Conservation (phyloP, 306 rosid genomes). For the Vigna reflexopilosa region DNA sequence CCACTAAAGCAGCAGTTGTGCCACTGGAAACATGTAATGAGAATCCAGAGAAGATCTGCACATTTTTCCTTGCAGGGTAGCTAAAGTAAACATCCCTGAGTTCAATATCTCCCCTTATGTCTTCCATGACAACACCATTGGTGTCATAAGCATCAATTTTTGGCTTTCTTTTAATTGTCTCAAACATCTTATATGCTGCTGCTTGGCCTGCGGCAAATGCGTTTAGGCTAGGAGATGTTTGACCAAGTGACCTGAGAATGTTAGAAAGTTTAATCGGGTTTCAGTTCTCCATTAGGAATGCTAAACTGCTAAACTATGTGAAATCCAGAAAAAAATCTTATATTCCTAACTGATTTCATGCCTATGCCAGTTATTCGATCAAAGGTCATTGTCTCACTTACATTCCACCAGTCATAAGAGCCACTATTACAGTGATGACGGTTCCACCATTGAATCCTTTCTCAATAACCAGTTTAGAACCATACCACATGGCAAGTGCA, state of each 20-base stretch:
- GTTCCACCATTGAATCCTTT: slow-evolving; percentile 78
- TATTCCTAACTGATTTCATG: neutral
- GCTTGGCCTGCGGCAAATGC: slow-evolving; percentile 92
- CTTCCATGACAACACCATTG: slow-evolving; percentile 63
- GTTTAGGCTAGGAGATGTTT: slow-evolving; percentile 75
- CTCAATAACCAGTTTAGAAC: slow-evolving; percentile 72
- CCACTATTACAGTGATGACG: slow-evolving; percentile 66
- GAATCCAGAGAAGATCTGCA: slow-evolving; percentile 80
- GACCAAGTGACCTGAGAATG: slow-evolving; percentile 72
- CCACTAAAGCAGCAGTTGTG: slow-evolving; percentile 81
- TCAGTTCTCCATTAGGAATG: neutral
- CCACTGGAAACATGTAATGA: slow-evolving; percentile 73
- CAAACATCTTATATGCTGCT: slow-evolving; percentile 90
- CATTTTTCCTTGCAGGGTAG: slow-evolving; percentile 86
- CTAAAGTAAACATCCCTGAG: slow-evolving; percentile 75
- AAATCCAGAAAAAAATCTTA: neutral
- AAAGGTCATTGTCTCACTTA: slow-evolving; percentile 48
- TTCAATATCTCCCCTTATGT: slow-evolving; percentile 76
- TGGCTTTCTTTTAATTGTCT: slow-evolving; percentile 74
- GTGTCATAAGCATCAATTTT: slow-evolving; percentile 73
- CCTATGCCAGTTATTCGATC: neutral
- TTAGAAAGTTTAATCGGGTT: slow-evolving; percentile 17
- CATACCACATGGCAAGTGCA: slow-evolving; percentile 89
- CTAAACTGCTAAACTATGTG: neutral
- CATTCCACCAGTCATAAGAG: slow-evolving; percentile 89